Base-by-base conservation (phyloP, 495 filamentous ascomycete species). In the Trichoderma virens region DNA sequence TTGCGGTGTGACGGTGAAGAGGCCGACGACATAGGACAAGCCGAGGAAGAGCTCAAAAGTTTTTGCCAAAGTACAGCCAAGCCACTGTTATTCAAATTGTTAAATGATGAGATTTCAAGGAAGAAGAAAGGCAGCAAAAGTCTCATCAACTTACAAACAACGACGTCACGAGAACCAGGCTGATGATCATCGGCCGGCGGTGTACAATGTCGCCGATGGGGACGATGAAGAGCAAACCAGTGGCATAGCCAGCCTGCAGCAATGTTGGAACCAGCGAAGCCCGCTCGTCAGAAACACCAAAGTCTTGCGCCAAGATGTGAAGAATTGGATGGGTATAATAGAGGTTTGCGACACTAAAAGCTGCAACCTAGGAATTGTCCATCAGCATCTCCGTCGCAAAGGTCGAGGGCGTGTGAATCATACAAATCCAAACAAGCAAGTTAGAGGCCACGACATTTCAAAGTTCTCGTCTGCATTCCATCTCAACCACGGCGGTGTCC, bases 1-100 rank as follows among this genome's bases (percentile, higher is more conserved):
- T 74, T 94, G 90, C 0, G 91, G 91, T 13, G 91, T 93, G 5
- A 95, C 90, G 2, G 91, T 95, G 11, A 88, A 86, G n/a, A 90
- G 67, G 16, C 86, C 85, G 28, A 82, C 83, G 41, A 93, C 70
- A 71, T 88, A 93, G 18, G 86, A 90, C 63, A 93, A 75, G 13
- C 78, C 84, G 3, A 82, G 76, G 74, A 95, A 93, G 28, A 80
- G 77, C 2, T 76, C 65, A 68, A 91, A 90, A 1, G 79, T 82
- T 11, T 75, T 74, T 0, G 90, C 93, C 1, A 93, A 70, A 64
- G 89, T 92, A 18, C 93, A 77, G 0, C 83, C 86, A 47, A 93
- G 79, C 86, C 82, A 86, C 74, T 82, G 60, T 4, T 45, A 23
- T 18, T 59, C 5, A 31, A 43, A 38, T 4, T 11, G 16, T 69